Base-by-base conservation (phyloP, 495 filamentous ascomycete species). In the Sporormia fimetaria region DNA sequence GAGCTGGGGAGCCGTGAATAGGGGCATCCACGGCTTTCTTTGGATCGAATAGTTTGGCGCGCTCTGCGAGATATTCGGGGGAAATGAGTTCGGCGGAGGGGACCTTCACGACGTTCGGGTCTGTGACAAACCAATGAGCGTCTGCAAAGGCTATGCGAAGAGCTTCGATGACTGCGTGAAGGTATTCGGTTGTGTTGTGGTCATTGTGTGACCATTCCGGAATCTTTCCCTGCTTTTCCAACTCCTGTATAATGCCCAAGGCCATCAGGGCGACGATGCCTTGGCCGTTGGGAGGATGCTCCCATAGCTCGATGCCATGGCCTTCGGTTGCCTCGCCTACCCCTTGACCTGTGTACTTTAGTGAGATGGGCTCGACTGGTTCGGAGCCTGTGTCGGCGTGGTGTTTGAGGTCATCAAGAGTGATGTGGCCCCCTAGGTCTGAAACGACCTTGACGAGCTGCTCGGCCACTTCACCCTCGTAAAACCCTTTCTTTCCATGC, bases 281-380 rank as follows among this genome's bases (percentile, higher is more conserved):
- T 60, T 98, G 90, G 0, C 92, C 87, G 63, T 95, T 96, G n/a
- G 90, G 90, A 26, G 90, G 85, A 61, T 94, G 87, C 49, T 98
- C 90, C 87, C 87, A 96, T 1, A 98, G 57, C 51, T 90, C 76
- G 14, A 94, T 68, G n/a, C 75, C 78, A 34, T 69, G 57, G 40
- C 71, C 66, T 23, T 66, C 49, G 25, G 63, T 55, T 1, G 36
- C 38, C 25, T 68, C 64, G 6, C 63, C 63, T 17, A 81, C 69
- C 22, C 73, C 71, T 49, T 86, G 83, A 3, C 78, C 80, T 9
- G 66, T 71, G 63, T 90, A 88, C 23, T 75, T 70, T 24, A 88
- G 67, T 0, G 79, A 84, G 54, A 96, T 87, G 8, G 90, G 73
- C 12, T 84, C 78, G 2, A 81, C 77, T 30, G 80, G 70, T 56